Percentiles rank a stretch among this genome's conserved stretches.
phyloP scores from a whole-genome alignment of 2,329 filamentous ascomycete species.

The Sclerotinia minor region DNA sequence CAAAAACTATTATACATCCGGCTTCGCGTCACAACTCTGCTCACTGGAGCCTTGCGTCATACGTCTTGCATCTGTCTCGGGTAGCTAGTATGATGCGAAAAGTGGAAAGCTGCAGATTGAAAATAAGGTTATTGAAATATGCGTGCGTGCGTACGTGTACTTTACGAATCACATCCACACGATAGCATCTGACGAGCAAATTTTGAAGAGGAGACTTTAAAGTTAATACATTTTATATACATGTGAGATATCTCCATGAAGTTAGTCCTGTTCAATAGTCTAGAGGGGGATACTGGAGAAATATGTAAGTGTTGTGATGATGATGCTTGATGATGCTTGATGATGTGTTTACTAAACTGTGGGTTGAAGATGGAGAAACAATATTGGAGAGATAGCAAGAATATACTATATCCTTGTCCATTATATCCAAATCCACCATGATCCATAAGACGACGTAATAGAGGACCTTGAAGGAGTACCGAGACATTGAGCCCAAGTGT shows the following conservation, averaged over 20 bases:
- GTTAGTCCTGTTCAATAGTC: not conserved
- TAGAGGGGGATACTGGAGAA: not conserved
- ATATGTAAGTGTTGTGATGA: not conserved
- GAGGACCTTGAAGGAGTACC: not conserved
- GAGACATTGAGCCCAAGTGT: not conserved
- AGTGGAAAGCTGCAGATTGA: not conserved
- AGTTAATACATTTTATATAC: not conserved
- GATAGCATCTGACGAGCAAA: not conserved
- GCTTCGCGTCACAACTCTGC: not conserved
- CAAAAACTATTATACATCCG: not conserved
- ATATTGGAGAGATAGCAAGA: not conserved
- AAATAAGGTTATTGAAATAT: not conserved
- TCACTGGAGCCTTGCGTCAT: not conserved
- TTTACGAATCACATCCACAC: not conserved
- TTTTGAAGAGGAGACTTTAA: not conserved
- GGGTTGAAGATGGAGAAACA: not conserved
- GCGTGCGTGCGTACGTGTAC: not conserved
- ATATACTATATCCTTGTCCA: not conserved
- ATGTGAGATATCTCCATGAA: not conserved
- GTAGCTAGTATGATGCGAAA: not conserved
- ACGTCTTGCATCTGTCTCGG: not conserved
- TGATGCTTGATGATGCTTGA: not conserved
- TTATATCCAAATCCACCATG: too few species aligned
- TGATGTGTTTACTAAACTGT: not conserved
- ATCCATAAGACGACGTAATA: not conserved